Evolutionary conservation across 257 asterid genomes (phyloP).

Genomic region (Nicotiana paniculata): DNA sequence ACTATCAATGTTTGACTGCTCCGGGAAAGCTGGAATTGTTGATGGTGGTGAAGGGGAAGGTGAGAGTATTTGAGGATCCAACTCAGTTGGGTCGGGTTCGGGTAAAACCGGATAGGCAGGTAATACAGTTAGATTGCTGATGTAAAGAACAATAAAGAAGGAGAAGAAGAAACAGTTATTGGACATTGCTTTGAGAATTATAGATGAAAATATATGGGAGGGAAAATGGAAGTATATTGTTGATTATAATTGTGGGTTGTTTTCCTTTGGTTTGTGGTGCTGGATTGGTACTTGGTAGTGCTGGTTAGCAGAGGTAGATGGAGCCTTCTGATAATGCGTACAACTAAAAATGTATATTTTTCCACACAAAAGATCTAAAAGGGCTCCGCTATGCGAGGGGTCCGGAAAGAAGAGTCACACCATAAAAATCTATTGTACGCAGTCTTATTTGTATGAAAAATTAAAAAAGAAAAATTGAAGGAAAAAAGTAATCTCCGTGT

Average conservation of each 20-base stretch:
- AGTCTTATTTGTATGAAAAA: too few relatives aligned
- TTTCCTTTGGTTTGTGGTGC: background rate
- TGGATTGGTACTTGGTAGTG: background rate
- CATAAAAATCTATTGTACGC: too few relatives aligned
- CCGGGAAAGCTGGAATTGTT: conserved; percentile 87
- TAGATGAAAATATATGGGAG: background rate
- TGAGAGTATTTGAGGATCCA: conserved; percentile 19
- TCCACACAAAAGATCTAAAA: too few relatives aligned
- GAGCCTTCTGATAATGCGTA: too few relatives aligned
- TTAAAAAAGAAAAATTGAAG: too few relatives aligned
- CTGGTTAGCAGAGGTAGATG: too few relatives aligned
- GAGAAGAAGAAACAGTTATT: background rate
- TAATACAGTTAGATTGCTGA: background rate
- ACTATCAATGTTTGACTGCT: conserved; percentile 44
- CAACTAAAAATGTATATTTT: too few relatives aligned
- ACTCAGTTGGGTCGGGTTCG: background rate
- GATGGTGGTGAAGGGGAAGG: conserved; percentile 12
- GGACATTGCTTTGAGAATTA: background rate
- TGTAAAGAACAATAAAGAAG: background rate
- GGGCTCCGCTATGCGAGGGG: too few relatives aligned
- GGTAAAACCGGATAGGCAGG: background rate
- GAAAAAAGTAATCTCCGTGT: too few relatives aligned
- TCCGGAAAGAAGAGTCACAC: too few relatives aligned
- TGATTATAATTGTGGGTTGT: background rate
- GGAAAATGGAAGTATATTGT: background rate